Evolutionary conservation across 2,329 filamentous ascomycete species (phyloP), one percentile per base, ranked within the genome.

Genomic region (Colletotrichum liaoningense): DNA sequence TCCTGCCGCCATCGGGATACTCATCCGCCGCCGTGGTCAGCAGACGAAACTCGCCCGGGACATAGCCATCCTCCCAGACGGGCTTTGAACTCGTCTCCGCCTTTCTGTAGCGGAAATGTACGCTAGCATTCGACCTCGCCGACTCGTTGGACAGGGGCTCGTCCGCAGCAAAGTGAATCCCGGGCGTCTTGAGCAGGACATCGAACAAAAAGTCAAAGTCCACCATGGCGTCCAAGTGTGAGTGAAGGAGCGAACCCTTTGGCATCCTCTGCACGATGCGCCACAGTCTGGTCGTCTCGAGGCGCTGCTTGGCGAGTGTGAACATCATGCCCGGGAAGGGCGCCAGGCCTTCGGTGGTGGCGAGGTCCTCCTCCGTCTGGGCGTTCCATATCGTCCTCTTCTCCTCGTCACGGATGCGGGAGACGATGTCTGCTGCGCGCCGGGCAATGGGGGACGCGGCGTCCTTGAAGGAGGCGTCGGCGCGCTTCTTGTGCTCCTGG

Each of bases 271-370:
- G 88, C 14, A 96, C 88, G 75, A 97, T 95, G 76, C 90, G 87
- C 93, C 93, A 97, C 28, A 97, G 85, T 78, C 91, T 91, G 22
- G 93, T 95, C 75, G 87, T 87, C 81, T 96, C 93, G 89, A 96
- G 95, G 24, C 90, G 89, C 38, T 90, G 88, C 81, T 93, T 94
- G 73, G 93, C 94, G 22, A 95, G 87, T 4, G 88, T 90, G 81
- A 96, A 97, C 92, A 95, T 94, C 91, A 96, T 95, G 4, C 94
- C 94, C 1, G 93, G 93, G 79, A 92, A 93, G 28, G 94, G 84
- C 66, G 91, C 90, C 69, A 89, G 87, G 77, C 90, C 79, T 42
- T 81, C 84, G 72, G 89, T 84, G 68, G 89, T 87, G 11, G 91
- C 89, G 1, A 93, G 84, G 59, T 86, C 92, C 64, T 92, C 89